Evolutionary conservation across 2,329 filamentous ascomycete genomes (phyloP).

Genomic region (Penicillium palitans): DNA sequence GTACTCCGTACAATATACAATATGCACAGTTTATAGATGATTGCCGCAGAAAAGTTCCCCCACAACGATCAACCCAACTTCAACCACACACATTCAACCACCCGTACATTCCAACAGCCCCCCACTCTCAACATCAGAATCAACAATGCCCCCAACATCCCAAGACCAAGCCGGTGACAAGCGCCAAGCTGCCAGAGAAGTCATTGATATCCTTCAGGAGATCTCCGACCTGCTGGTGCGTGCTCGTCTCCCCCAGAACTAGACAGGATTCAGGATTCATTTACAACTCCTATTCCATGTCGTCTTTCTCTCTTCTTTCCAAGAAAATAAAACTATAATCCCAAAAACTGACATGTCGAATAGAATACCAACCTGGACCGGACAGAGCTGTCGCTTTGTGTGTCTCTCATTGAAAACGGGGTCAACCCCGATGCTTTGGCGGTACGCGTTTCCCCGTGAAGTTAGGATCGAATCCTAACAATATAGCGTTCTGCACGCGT

Average conservation of each 20-base stretch:
- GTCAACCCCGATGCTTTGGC: constrained; percentile 94
- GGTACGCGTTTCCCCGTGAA: constrained; percentile 59
- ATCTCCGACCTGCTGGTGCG: constrained; percentile 50
- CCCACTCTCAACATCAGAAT: background rate
- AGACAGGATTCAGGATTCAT: background rate
- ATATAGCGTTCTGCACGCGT: background rate
- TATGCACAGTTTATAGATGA: background rate
- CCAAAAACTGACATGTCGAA: background rate
- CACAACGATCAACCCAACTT: constrained; percentile 1
- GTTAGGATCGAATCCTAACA: background rate
- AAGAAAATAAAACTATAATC: background rate
- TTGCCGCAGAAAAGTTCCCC: background rate
- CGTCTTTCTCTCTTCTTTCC: background rate
- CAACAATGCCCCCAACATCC: constrained; percentile 39
- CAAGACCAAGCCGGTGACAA: constrained; percentile 45
- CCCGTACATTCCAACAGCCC: background rate
- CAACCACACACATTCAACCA: background rate
- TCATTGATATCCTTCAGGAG: constrained; percentile 54
- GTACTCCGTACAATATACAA: background rate
- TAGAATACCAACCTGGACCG: constrained; percentile 94
- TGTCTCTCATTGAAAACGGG: constrained; percentile 95
- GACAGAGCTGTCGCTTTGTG: constrained; percentile 87
- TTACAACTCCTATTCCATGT: background rate
- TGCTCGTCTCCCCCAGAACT: constrained; percentile 10
- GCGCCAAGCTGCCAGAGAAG: constrained; percentile 51